Evolutionary conservation across 176 grass and related monocot species (phyloP).

Genomic region (Otatea glauca): DNA sequence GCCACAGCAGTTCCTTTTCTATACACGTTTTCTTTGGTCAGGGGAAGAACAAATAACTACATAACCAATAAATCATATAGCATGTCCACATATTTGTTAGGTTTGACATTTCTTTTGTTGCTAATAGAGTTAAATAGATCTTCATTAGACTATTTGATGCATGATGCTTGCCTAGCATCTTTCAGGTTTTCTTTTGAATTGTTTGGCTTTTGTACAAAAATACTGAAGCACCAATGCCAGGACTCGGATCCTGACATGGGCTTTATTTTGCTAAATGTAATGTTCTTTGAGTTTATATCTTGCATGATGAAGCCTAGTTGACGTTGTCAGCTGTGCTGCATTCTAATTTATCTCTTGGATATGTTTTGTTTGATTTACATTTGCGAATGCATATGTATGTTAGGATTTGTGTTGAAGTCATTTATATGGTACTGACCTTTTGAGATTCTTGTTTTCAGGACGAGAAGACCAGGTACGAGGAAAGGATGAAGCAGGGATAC

Average conservation of each 20-base stretch:
- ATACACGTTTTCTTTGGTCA: not conserved
- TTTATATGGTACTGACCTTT: slow-evolving; percentile 9
- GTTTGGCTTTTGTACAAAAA: not conserved
- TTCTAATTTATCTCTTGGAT: not conserved
- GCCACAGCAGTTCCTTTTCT: not conserved
- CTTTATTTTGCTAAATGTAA: not conserved
- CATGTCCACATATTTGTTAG: not conserved
- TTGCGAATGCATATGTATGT: not conserved
- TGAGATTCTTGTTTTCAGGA: slow-evolving; percentile 40
- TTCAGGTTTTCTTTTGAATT: slow-evolving; percentile 12
- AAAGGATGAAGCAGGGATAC: slow-evolving; percentile 48
- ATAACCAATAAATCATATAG: slow-evolving; percentile 4
- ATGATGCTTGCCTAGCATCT: not conserved
- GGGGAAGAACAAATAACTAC: not conserved
- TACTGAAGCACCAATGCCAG: not conserved
- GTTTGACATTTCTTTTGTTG: not conserved
- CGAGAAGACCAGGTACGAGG: slow-evolving; percentile 48
- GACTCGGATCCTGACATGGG: not conserved
- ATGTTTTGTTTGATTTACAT: not conserved
- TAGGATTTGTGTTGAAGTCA: not conserved
- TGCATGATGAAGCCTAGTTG: not conserved
- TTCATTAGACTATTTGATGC: not conserved
- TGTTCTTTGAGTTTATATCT: not conserved
- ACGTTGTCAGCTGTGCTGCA: not conserved
- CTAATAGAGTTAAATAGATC: not conserved